A percentile compares a stretch with the other conserved stretches of the same genome.
Evolutionary conservation across 2,329 filamentous ascomycete genomes (phyloP).

Genomic region (Apiospora pterosperma): DNA sequence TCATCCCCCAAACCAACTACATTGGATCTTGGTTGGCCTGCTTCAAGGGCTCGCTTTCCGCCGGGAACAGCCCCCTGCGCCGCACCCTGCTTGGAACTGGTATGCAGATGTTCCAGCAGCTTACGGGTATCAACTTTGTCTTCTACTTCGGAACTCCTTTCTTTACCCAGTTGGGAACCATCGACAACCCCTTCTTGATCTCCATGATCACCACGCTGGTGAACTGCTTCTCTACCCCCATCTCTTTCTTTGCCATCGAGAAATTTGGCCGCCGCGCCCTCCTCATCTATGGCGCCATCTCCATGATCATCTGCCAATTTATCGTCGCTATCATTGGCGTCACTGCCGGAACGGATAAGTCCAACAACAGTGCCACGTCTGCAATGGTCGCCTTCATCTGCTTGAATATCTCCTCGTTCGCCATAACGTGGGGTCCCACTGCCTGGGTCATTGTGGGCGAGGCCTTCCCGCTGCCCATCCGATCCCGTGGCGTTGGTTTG

Average conservation of each 20-base stretch:
- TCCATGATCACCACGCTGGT: slow-evolving; percentile 83
- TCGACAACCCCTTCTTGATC: slow-evolving; percentile 76
- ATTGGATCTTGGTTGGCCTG: slow-evolving; percentile 57
- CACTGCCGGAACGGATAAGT: slow-evolving; percentile 37
- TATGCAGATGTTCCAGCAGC: slow-evolving; percentile 59
- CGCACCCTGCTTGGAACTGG: slow-evolving; percentile 55
- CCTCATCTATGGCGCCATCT: slow-evolving; percentile 72
- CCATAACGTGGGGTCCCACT: slow-evolving; percentile 72
- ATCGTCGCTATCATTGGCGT: slow-evolving; percentile 72
- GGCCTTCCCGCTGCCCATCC: slow-evolving; percentile 86
- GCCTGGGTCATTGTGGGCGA: slow-evolving; percentile 73
- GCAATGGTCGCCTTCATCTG: slow-evolving; percentile 84
- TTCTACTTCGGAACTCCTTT: slow-evolving; percentile 86
- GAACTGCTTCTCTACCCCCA: slow-evolving; percentile 80
- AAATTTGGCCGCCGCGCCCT: slow-evolving; percentile 75
- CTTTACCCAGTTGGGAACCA: slow-evolving; percentile 74
- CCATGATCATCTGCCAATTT: slow-evolving; percentile 87
- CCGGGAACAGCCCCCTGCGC: slow-evolving; percentile 54
- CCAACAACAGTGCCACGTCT: slow-evolving; percentile 56
- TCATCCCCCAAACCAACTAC: slow-evolving; percentile 56
- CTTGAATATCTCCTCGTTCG: slow-evolving; percentile 93
- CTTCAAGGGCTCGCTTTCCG: slow-evolving; percentile 52
- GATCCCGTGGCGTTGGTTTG: slow-evolving; percentile 80
- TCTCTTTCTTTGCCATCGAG: slow-evolving; percentile 87
- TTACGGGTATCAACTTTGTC: slow-evolving; percentile 78